A percentile compares a stretch with the other conserved stretches of the same genome.
Conservation (phyloP, 331 rosid species). For the Malus hybrid region DNA sequence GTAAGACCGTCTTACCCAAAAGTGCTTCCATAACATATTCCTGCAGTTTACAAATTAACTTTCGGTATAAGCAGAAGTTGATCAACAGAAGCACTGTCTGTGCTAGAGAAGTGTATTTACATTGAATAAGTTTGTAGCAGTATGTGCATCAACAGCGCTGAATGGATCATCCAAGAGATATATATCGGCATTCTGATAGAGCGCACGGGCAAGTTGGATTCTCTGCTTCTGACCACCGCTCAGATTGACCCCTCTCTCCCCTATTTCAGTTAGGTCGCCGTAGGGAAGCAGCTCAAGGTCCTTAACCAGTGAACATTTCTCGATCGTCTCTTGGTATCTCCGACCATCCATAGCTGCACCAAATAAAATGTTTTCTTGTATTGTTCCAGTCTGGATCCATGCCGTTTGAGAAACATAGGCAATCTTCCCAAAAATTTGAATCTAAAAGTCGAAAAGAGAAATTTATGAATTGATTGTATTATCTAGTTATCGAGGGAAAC, state of each 20-base stretch:
- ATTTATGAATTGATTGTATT: too few species aligned
- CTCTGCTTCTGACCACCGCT: slow-evolving; percentile 95
- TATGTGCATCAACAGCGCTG: slow-evolving; percentile 91
- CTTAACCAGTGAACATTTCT: slow-evolving; percentile 61
- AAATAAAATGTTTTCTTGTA: slow-evolving; percentile 65
- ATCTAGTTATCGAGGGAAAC: not conserved
- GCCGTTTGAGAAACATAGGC: slow-evolving; percentile 93
- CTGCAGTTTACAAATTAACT: slow-evolving; percentile 27
- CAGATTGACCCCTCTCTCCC: slow-evolving; percentile 83
- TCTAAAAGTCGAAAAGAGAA: slow-evolving; percentile 29
- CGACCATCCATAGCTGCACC: slow-evolving; percentile 57
- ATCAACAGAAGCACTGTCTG: not conserved
- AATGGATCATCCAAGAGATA: slow-evolving; percentile 95
- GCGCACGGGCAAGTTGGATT: slow-evolving; percentile 87
- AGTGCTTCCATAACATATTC: slow-evolving; percentile 74
- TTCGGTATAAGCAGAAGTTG: not conserved
- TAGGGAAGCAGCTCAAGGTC: slow-evolving; percentile 73
- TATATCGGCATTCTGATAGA: slow-evolving; percentile 74
- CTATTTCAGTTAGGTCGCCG: slow-evolving; percentile 84
- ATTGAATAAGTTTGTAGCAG: slow-evolving; percentile 68
- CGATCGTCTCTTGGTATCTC: slow-evolving; percentile 55
- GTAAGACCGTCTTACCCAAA: slow-evolving; percentile 58
- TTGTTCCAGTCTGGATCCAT: slow-evolving; percentile 78
- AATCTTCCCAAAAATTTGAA: slow-evolving; percentile 58
- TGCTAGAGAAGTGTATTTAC: slow-evolving; percentile 25